Conservation (phyloP, 2,329 filamentous ascomycete species). For the Penicillium nordicum region DNA sequence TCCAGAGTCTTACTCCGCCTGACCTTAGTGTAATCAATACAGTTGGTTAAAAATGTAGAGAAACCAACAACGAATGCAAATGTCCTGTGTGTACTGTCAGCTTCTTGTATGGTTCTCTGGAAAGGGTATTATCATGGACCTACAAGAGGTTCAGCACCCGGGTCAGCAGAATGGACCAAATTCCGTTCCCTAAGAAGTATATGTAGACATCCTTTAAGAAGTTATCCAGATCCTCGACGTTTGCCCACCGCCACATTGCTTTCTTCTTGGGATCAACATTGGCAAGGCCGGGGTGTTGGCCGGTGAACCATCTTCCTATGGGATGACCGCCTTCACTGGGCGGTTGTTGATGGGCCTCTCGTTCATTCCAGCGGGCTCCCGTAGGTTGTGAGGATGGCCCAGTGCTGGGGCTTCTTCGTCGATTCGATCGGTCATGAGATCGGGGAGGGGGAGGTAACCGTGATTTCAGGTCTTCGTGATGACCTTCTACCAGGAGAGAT, state of each 20-base stretch:
- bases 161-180: constrained; percentile 77
- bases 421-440: constrained; percentile 23
- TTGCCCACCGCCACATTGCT: constrained; percentile 90
- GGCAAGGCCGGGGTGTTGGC: constrained; percentile 35
- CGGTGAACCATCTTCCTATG: constrained; percentile 25
- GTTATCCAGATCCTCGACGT: constrained; percentile 81
- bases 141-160: constrained; percentile 70
- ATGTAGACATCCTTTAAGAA: constrained; percentile 84
- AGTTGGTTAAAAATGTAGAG: constrained; percentile 78
- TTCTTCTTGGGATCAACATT: constrained; percentile 64
- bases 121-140: constrained; percentile 33
- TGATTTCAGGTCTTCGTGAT: constrained; percentile 37
- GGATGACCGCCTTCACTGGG: constrained; percentile 20
- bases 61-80: constrained; percentile 79
- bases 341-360: constrained; percentile 43
- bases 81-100: constrained; percentile 53
- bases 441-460: constrained; percentile 38
- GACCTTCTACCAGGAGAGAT: constrained; percentile 59
- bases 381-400: constrained; percentile 43
- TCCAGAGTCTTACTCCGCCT: constrained; percentile 60
- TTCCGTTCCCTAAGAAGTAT: constrained; percentile 78
- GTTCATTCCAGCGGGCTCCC: constrained; percentile 51
- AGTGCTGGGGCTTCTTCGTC: constrained; percentile 28
- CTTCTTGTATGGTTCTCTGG: background rate
- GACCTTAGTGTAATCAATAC: constrained; percentile 75